Base-by-base conservation (phyloP, 208 protist species). In the Leishmania aethiopica region DNA sequence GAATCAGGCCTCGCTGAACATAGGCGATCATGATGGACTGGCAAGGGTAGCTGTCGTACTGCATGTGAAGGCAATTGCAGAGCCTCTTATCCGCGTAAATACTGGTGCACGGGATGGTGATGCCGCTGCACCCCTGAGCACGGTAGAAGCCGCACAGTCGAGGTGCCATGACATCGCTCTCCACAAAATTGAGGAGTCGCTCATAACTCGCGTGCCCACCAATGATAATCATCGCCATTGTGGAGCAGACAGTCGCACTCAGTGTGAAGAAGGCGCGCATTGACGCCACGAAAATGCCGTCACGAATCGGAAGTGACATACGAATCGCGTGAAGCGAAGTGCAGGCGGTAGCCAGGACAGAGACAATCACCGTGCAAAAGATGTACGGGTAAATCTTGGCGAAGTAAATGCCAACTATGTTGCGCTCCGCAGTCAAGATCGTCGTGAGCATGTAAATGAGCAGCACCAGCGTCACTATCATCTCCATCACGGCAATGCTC, bases 321-420 rank as follows among this genome's bases (percentile, higher is more conserved):
- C 87, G 85, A 51, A 92, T 42, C 3, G 90, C 55, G 75, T 96
- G 92, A 73, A 90, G 79, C 35, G 78, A 59, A 40, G 90, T 91
- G 53, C 88, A 80, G n/a, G 55, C 51, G 49, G 84, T 80, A 32
- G 84, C 73, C 28, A 92, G 40, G 3, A 89, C 15, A 17, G 82
- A 80, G 11, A 90, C 22, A 42, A 91, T 60, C 13, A 86, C 75
- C 15, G 80, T 83, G 25, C 83, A 64, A 73, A 82, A 87, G 0
- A 94, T 62, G 42, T 86, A 80, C 17, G 85, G 77, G 25, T 86
- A 84, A 37, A 88, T 83, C 42, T 77, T 62, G 25, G 76, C 78
- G 2, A 96, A 67, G 73, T 92, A 94, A 35, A 60, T 71, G 11
- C 79, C 79, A 5, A 92, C 71, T 1, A 94, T 53, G 17, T 55